Base-by-base conservation (phyloP, 2,329 filamentous ascomycete genomes). In the Stachybotrys echinatus region DNA sequence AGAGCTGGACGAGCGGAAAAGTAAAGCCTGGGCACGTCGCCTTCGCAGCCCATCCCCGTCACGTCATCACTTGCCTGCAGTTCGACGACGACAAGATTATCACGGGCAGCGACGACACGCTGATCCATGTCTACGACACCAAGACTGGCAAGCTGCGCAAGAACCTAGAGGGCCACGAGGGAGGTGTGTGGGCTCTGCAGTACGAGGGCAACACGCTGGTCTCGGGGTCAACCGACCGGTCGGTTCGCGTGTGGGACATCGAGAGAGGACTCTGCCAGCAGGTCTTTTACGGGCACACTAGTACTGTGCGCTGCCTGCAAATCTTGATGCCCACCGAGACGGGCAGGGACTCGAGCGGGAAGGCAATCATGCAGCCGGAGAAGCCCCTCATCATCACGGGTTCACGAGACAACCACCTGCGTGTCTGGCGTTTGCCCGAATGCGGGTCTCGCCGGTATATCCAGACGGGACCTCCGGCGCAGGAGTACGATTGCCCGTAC, bases 161-260 rank as follows among this genome's bases (percentile, higher is more conserved):
- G 62, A 89, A 87, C 55, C 81, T 99, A 3, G 87, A 92, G 61
- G 94, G 94, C 2, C 94, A 99, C 59, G 94, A 99, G 67, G 94
- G 94, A 31, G 94, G 94, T 43, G 94, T 99, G 1, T 99, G 94
- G 94, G 94, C 94, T 23, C 73, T 99, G 48, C 92, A 97, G 66
- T 99, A 97, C 64, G 87, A 96, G 64, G 92, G 92, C 47, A 96
- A 97, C 64, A 90, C 89, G 17, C 74, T 99, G 19, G 94, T 99
- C 3, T 99, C 94, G 17, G 94, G 94, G 3, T 96, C 92, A 6
- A 99, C 94, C 0, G 94, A 99, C 69, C 81, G 94, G 44, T 95
- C 94, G 12, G 94, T 99, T n/a, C 85, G 94, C n/a, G 92, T 99
- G 0, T 99, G 94, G 94, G 92, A 99, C 65, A 96, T 99, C 55